These are phyloP conservation scores for Ophiostoma quercus DNA, from an alignment of 2,329 filamentous ascomycete species.

Conservation along the genomic window DNA sequence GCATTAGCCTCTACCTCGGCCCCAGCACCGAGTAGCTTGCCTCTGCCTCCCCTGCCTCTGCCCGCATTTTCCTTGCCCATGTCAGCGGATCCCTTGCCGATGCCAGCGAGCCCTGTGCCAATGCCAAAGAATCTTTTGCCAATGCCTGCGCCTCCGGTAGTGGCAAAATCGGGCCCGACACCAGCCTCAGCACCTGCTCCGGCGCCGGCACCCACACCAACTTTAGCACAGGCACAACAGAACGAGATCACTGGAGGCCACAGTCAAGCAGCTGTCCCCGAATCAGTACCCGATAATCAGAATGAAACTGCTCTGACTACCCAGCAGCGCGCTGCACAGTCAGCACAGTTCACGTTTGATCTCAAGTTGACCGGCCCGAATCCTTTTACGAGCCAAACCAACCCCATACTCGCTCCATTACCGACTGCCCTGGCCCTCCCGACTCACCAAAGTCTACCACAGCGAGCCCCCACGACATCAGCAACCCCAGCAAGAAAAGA, in stretches of 20 bases:
- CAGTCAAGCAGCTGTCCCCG: background rate
- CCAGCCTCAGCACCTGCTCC: too few species aligned
- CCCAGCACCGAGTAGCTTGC: background rate
- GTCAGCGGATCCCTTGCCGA: background rate
- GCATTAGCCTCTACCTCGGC: background rate
- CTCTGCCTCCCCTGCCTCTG: background rate
- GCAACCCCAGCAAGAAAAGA: background rate
- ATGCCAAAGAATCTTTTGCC: background rate
- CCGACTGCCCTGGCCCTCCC: background rate
- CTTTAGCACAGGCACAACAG: background rate
- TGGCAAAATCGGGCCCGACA: too few species aligned
- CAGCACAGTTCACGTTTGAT: background rate
- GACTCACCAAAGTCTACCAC: background rate
- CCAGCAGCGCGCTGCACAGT: background rate
- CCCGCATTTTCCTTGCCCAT: background rate
- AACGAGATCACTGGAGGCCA: background rate
- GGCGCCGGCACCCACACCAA: too few species aligned
- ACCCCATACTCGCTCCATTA: background rate
- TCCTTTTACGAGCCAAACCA: background rate
- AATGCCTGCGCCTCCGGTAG: background rate
- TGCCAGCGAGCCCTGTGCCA: background rate
- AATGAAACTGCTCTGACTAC: background rate
- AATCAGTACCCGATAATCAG: background rate
- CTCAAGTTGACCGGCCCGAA: background rate
- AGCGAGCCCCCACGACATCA: background rate